Evolutionary conservation across 2,329 filamentous ascomycete species (phyloP), one percentile per base, ranked within the genome.

Genomic region (Arachnopeziza araneosa): DNA sequence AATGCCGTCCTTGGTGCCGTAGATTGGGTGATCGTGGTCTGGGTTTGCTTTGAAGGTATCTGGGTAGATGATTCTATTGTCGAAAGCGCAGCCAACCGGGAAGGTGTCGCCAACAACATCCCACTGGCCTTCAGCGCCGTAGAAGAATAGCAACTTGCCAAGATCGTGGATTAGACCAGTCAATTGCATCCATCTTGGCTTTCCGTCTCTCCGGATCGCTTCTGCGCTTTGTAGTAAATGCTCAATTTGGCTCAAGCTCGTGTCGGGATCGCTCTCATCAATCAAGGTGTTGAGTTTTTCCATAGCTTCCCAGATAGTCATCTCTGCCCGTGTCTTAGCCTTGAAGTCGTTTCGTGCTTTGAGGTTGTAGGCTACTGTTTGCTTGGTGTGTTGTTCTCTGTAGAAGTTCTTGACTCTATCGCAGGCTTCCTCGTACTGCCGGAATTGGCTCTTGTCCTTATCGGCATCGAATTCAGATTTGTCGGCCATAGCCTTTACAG

Each of bases 201-300:
- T 90, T 71, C 88, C 88, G 73, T 96, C 92, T 54, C 89, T 85
- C 30, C 91, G 88, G 72, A 96, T 95, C 17, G 91, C 92, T 76
- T 96, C 92, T 57, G 92, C 92, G 21, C 89, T 87, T 74, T 96
- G 92, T 19, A 96, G 83, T 30, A 96, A 82, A 75, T 96, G 92
- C 76, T 96, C 89, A 72, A 96, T 96, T 78, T 96, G 92, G 26
- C 86, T 88, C 64, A 96, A 86, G 54, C 84, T 85, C 52, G 92
- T 96, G 77, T 96, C 91, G 1, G 92, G 92, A 77, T 96, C 92
- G 22, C 88, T 92, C 76, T 96, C 90, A 76, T 96, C 92, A 74
- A 96, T 89, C 56, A 96, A 83, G 0, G 89, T 91, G 81, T 96
- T 91, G 71, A 96, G 87, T 76, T 91, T 93, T 82, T 96, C 90